Conservation (phyloP, 2,329 filamentous ascomycete species). For the Scedosporium dehoogii region DNA sequence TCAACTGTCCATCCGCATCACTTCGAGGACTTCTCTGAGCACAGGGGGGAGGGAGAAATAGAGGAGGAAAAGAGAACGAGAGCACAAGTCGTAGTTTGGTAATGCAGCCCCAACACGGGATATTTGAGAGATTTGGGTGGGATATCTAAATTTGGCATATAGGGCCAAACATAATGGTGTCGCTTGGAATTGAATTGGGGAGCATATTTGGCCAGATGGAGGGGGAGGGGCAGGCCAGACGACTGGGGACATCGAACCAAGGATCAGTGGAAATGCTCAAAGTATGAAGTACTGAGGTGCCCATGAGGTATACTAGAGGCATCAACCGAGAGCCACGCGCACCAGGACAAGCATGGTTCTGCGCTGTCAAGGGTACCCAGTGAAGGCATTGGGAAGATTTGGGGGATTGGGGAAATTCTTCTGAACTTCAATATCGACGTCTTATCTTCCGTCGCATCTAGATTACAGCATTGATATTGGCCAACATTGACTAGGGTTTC, state of each 20-base stretch:
- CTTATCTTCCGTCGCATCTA: background rate
- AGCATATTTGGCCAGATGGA: background rate
- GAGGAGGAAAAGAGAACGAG: background rate
- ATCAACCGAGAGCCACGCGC: no score
- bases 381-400: background rate
- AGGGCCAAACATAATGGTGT: background rate
- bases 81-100: background rate
- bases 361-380: background rate
- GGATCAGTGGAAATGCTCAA: no score
- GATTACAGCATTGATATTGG: background rate
- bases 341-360: no score
- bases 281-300: no score
- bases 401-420: background rate
- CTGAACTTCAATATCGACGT: background rate
- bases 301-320: no score
- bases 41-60: no score
- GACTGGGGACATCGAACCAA: background rate
- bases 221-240: background rate
- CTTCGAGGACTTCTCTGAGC: background rate
- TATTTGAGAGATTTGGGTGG: background rate
- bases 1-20: no score
- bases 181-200: background rate
- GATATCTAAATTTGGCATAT: conserved; percentile 7
- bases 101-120: background rate
- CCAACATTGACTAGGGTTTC: background rate